Percentiles rank a stretch among this genome's conserved stretches.
These are phyloP conservation scores for Sarcocystis neurona DNA, from an alignment of 169 alveolate species.

Conservation along the genomic window DNA sequence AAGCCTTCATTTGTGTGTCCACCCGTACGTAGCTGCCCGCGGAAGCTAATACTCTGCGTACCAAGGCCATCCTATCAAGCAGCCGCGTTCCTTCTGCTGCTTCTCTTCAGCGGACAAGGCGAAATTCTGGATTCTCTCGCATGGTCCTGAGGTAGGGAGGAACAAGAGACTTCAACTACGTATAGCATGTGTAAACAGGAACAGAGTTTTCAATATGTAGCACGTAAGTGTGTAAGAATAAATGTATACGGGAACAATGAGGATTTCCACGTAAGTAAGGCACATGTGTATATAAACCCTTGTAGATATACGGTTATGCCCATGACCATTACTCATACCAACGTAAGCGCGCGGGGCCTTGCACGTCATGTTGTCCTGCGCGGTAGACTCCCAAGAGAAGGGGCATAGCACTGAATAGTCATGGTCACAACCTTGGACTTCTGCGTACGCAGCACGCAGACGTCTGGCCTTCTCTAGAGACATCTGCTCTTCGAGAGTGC, in stretches of 20 bases:
- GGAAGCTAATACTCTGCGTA: not conserved
- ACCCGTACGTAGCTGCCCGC: not conserved
- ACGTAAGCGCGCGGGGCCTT: slow-evolving; percentile 10
- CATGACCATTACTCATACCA: too few species aligned
- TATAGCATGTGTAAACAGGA: too few species aligned
- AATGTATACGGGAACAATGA: too few species aligned
- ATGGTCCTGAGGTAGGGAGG: not conserved
- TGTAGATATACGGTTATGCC: too few species aligned
- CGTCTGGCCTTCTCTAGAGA: slow-evolving; percentile 6
- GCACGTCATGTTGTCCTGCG: not conserved
- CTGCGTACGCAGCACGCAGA: slow-evolving; percentile 23
- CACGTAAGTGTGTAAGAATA: too few species aligned
- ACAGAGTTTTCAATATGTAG: too few species aligned
- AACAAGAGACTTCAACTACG: not conserved
- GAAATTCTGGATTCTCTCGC: slow-evolving; percentile 8
- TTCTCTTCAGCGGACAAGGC: slow-evolving; percentile 8
- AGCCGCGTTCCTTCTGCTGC: not conserved
- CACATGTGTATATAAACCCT: too few species aligned
- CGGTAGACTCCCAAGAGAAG: slow-evolving; percentile 7
- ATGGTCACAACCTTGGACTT: slow-evolving; percentile 21
- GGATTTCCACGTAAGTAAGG: too few species aligned
- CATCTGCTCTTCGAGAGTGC: not conserved
- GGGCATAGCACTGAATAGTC: slow-evolving; percentile 32
- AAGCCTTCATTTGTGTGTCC: too few species aligned
- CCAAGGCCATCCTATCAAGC: slow-evolving; percentile 28